Conservation (phyloP, 306 rosid genomes). For the Begonia masoniana region DNA sequence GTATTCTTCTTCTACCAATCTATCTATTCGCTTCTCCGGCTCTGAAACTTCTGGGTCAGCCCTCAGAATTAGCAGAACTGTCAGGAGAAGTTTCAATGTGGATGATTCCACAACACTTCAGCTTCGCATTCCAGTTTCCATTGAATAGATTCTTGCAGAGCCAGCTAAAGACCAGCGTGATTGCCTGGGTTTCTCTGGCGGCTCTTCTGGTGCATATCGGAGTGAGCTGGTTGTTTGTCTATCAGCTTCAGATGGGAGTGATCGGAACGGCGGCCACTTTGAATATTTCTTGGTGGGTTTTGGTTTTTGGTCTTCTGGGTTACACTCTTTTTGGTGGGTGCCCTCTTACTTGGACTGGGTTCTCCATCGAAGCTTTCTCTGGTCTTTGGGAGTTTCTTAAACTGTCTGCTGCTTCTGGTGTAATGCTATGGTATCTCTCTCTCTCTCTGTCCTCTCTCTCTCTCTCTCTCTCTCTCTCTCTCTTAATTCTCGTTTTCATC, state of each 20-base stretch:
- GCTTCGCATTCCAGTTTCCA: conserved; percentile 7
- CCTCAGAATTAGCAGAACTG: neutral
- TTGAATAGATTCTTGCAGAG: conserved; percentile 6
- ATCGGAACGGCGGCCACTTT: conserved; percentile 2
- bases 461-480: neutral
- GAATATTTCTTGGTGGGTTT: conserved; percentile 5
- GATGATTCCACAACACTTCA: conserved; percentile 6
- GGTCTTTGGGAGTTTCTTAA: conserved; percentile 7
- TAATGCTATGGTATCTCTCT: conserved; percentile 4
- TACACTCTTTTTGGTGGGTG: conserved; percentile 4
- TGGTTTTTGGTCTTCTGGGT: conserved; percentile 4
- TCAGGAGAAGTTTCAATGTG: conserved; percentile 1
- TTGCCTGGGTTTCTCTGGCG: conserved; percentile 5
- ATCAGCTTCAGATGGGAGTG: conserved; percentile 3
- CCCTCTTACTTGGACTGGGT: conserved; percentile 7
- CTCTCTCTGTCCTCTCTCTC: too few species aligned
- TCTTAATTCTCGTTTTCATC: neutral
- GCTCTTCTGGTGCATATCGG: conserved; percentile 3
- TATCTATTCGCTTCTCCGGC: conserved; percentile 2
- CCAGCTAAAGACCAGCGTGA: conserved; percentile 3
- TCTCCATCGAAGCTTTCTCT: conserved; percentile 7
- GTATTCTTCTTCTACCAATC: neutral
- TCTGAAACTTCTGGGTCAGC: conserved; percentile 5
- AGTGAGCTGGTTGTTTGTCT: conserved; percentile 9
- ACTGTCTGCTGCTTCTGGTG: conserved; percentile 5